These are phyloP conservation scores for Aspergillus egyptiacus DNA, from an alignment of 495 filamentous ascomycete genomes.

Conservation along the genomic window DNA sequence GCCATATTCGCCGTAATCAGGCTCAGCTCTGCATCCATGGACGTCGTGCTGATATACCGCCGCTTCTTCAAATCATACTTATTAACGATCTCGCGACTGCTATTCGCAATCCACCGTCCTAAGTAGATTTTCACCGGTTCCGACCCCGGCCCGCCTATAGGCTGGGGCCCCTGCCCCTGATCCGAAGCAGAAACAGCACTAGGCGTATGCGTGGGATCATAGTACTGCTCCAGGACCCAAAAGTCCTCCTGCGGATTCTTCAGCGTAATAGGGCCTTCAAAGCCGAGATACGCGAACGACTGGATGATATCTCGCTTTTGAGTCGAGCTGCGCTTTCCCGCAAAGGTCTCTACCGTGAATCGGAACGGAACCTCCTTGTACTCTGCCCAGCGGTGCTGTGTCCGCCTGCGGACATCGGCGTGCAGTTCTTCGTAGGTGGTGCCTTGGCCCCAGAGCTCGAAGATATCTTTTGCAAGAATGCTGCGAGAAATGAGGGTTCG, in stretches of 20 bases:
- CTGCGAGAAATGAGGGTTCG: constrained; percentile 61
- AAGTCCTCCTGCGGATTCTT: constrained; percentile 66
- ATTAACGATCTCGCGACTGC: constrained; percentile 58
- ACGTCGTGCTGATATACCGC: constrained; percentile 87
- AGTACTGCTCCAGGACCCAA: constrained; percentile 73
- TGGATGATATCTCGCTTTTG: constrained; percentile 68
- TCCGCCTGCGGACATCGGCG: constrained; percentile 49
- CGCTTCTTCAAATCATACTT: constrained; percentile 90
- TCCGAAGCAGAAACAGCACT: background rate
- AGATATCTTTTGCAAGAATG: constrained; percentile 73
- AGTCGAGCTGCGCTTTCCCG: constrained; percentile 53
- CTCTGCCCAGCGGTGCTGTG: constrained; percentile 55
- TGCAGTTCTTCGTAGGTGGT: constrained; percentile 63
- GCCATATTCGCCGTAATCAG: constrained; percentile 90
- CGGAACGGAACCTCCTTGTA: constrained; percentile 65
- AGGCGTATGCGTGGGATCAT: constrained; percentile 28
- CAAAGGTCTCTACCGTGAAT: constrained; percentile 74
- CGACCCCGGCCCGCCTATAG: background rate
- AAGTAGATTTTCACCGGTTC: constrained; percentile 61
- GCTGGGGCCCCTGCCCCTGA: background rate
- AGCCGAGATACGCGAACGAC: constrained; percentile 69
- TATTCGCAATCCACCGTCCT: constrained; percentile 59
- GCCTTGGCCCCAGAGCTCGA: constrained; percentile 83
- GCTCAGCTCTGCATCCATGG: constrained; percentile 91
- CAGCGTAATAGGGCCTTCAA: constrained; percentile 71